Percentiles rank a stretch among this genome's conserved stretches.
phyloP scores from a whole-genome alignment of 306 rosid genomes.

The Vicia faba region DNA sequence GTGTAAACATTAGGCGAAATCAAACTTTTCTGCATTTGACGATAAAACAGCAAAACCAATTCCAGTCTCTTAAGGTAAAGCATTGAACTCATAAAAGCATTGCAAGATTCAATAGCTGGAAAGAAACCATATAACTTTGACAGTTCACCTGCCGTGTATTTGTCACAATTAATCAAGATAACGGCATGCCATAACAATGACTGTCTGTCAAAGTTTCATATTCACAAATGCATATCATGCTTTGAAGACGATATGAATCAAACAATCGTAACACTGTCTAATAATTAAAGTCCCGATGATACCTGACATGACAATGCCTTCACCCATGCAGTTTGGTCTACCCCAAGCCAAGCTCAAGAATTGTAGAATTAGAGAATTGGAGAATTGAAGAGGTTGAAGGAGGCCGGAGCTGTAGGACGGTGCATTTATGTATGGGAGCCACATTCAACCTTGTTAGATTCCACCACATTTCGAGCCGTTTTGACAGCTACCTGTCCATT shows the following conservation, averaged over 20 bases:
- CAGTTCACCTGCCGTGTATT: background rate
- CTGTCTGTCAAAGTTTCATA: no score
- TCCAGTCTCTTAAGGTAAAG: slow-evolving; percentile 60
- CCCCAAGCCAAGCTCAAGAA: slow-evolving; percentile 89
- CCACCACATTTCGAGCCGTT: no score
- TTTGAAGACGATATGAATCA: slow-evolving; percentile 23
- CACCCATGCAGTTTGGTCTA: slow-evolving; percentile 88
- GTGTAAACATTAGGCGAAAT: slow-evolving; percentile 69
- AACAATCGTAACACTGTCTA: background rate
- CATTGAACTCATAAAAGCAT: slow-evolving; percentile 67
- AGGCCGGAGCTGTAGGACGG: no score
- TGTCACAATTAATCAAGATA: slow-evolving; percentile 12
- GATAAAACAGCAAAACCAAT: slow-evolving; percentile 55
- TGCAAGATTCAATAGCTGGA: slow-evolving; percentile 74
- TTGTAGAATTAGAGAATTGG: no score
- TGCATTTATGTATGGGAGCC: no score
- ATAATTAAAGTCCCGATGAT: slow-evolving; percentile 23
- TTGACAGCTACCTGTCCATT: no score
- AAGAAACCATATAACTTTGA: slow-evolving; percentile 59
- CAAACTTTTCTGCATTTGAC: slow-evolving; percentile 49
- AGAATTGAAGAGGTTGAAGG: no score
- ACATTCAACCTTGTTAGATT: no score
- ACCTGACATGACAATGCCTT: slow-evolving; percentile 90
- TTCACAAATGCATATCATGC: slow-evolving; percentile 19
- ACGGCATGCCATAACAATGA: slow-evolving; percentile 27